Percentiles rank a stretch among this genome's conserved stretches.
phyloP scores from a whole-genome alignment of 1,139 yeast species.

The Scheffersomyces stambukii region DNA sequence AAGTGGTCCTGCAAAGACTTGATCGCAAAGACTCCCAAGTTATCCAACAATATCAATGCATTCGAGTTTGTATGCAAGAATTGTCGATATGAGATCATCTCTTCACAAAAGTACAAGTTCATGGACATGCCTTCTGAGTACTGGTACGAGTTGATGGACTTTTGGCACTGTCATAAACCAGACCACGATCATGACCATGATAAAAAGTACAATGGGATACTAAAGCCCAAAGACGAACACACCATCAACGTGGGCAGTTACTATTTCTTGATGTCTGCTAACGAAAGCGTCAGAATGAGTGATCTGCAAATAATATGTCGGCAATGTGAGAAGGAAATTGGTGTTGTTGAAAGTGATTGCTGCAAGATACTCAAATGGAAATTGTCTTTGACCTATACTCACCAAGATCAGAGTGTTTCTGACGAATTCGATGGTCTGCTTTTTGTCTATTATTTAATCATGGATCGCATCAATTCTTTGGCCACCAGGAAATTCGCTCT shows the following conservation, averaged over 20 bases:
- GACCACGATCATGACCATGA: constrained; percentile 16
- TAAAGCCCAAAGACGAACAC: constrained; percentile 40
- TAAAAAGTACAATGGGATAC: constrained; percentile 28
- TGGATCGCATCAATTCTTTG: constrained; percentile 44
- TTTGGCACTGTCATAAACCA: constrained; percentile 98
- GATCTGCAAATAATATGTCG: constrained; percentile 18
- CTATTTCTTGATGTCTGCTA: constrained; percentile 44
- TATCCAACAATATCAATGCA: constrained; percentile 16
- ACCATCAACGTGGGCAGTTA: constrained; percentile 55
- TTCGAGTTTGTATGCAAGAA: constrained; percentile 32
- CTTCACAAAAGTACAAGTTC: constrained; percentile 27
- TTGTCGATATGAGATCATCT: constrained; percentile 26
- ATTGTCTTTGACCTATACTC: constrained; percentile 25
- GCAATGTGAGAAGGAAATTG: constrained; percentile 27
- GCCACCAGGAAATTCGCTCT: constrained; percentile 55
- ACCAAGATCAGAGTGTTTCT: background rate
- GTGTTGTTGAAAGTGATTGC: constrained; percentile 21
- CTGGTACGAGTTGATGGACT: constrained; percentile 96
- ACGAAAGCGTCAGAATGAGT: constrained; percentile 10
- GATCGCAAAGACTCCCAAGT: constrained; percentile 27
- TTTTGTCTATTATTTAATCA: constrained; percentile 33
- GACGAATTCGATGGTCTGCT: constrained; percentile 26
- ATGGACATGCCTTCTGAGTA: constrained; percentile 83
- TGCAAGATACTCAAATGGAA: constrained; percentile 61
- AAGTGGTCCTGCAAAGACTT: constrained; percentile 42